Evolutionary conservation across 2,329 filamentous ascomycete species (phyloP).

Genomic region (Pestalotiopsis fici): DNA sequence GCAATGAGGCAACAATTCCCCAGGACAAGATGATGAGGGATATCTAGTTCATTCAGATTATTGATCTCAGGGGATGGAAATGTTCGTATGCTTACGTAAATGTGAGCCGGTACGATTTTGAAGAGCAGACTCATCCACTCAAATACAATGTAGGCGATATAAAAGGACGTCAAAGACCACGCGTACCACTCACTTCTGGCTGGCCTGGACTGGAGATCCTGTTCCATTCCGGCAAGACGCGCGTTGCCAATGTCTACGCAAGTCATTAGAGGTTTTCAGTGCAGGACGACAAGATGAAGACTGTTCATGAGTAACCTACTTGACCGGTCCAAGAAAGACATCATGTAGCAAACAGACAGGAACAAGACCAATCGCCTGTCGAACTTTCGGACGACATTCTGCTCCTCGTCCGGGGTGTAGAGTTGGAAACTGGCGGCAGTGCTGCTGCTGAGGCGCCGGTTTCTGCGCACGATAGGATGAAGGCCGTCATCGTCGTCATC

Average conservation of each 20-base stretch:
- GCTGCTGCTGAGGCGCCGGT: conserved; percentile 19
- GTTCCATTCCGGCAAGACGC: conserved; percentile 63
- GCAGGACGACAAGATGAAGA: not conserved
- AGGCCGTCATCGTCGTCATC: not conserved
- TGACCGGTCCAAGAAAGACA: conserved; percentile 83
- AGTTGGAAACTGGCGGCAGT: conserved; percentile 23
- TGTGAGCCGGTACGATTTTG: conserved; percentile 60
- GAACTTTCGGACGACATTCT: conserved; percentile 69
- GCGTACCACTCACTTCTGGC: conserved; percentile 53
- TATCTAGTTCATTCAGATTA: conserved; percentile 10
- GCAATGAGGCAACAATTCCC: conserved; percentile 77
- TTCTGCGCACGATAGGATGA: not conserved
- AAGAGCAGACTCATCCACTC: conserved; percentile 68
- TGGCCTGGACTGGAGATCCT: conserved; percentile 55
- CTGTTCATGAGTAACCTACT: conserved; percentile 51
- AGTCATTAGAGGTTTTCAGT: conserved; percentile 5
- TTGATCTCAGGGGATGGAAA: not conserved
- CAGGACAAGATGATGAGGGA: conserved; percentile 69
- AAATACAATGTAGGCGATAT: conserved; percentile 63
- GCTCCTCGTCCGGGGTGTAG: conserved; percentile 70
- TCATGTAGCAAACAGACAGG: conserved; percentile 78
- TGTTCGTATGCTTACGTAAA: conserved; percentile 43
- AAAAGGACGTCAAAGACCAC: conserved; percentile 63
- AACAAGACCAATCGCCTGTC: conserved; percentile 79
- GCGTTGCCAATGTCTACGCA: conserved; percentile 61